Evolutionary conservation across 306 rosid species (phyloP).

Genomic region (Dalbergia oliveri): DNA sequence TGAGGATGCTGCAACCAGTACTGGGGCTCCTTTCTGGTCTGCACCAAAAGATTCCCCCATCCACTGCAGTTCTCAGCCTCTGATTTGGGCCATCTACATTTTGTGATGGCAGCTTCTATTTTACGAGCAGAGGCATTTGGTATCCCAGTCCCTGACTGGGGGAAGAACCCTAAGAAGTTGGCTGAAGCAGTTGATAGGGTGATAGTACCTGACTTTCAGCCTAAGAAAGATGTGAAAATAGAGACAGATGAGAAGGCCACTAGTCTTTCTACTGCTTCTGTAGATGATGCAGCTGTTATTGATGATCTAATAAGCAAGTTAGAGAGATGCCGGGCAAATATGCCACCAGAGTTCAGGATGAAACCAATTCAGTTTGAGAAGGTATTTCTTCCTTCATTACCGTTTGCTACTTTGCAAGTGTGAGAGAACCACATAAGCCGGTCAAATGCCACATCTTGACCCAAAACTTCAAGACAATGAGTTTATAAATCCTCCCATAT

Average conservation of each 20-base stretch:
- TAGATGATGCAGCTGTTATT: constrained; percentile 79
- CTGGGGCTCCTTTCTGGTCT: constrained; percentile 90
- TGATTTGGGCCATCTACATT: constrained; percentile 70
- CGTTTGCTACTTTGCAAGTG: too few relatives aligned
- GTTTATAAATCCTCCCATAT: too few relatives aligned
- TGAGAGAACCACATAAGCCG: too few relatives aligned
- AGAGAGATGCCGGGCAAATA: constrained; percentile 59
- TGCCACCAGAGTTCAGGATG: constrained; percentile 74
- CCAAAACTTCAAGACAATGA: too few relatives aligned
- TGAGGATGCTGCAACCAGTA: constrained; percentile 87
- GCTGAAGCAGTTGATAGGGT: constrained; percentile 77
- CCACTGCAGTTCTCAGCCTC: constrained; percentile 73
- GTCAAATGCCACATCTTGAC: too few relatives aligned
- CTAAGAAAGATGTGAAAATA: constrained; percentile 75
- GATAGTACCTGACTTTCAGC: constrained; percentile 81
- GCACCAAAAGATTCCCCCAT: constrained; percentile 90
- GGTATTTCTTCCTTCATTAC: constrained; percentile 47
- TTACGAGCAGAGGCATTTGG: constrained; percentile 86
- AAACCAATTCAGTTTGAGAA: constrained; percentile 89
- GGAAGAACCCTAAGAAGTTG: constrained; percentile 64
- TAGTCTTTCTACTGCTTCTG: constrained; percentile 69
- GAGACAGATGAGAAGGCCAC: constrained; percentile 88
- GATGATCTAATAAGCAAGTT: constrained; percentile 63
- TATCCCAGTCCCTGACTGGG: constrained; percentile 83
- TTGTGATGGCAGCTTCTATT: constrained; percentile 72